Evolutionary conservation across 1,139 yeast species (phyloP), one percentile per base, ranked within the genome.

Genomic region (Fermentozyma sake): DNA sequence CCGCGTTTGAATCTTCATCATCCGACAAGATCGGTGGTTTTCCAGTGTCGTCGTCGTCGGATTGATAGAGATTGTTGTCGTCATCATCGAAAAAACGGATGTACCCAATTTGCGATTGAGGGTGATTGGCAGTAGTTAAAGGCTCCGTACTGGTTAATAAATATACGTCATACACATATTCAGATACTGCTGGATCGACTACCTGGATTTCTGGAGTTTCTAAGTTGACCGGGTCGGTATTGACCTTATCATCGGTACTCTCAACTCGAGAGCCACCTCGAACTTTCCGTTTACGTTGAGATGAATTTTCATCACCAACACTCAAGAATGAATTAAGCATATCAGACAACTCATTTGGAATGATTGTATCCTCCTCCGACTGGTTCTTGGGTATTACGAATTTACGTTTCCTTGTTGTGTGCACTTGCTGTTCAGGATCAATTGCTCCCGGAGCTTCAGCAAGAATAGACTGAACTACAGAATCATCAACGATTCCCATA

Each of bases 121-220:
- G 71, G 52, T 55, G 69, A 55, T 53, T 73, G 61, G 31, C 69
- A 62, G 26, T 61, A 62, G 68, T 64, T 32, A 61, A 39, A 1
- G 71, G 66, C 30, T 51, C 61, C 10, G 44, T 41, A 2, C 44
- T 35, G 5, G 61, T 46, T 20, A 67, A 43, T 18, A 59, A 63
- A 38, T 89, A 89, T 12, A 89, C 87, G 56, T 89, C 98, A 48
- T 86, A 91, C 12, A 89, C 97, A 42, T 84, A 89, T 19, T 83
- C 95, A 11, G 72, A 65, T 6, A 19, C n/a, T n/a, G n/a, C n/a
- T n/a, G n/a, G n/a, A n/a, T n/a, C n/a, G n/a, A n/a, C n/a, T n/a
- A n/a, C n/a, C n/a, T n/a, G n/a, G n/a, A n/a, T 7, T n/a, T 19
- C 22, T 19, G 9, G 8, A 7, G 22, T n/a, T 7, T 19, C 7